Evolutionary conservation across 2,329 filamentous ascomycete species (phyloP).

Genomic region (Sporothrix globosa): DNA sequence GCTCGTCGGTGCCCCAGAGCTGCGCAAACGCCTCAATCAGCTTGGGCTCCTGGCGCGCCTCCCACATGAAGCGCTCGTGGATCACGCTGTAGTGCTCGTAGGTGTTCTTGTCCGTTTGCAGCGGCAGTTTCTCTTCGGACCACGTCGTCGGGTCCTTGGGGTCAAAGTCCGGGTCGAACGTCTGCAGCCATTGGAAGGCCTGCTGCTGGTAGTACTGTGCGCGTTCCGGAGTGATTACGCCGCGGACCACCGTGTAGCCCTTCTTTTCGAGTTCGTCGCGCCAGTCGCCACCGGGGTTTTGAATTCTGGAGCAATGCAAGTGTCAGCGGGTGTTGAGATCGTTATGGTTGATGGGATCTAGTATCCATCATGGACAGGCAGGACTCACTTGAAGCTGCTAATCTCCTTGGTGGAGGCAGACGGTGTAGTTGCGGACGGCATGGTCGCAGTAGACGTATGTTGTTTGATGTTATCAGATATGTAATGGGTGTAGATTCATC

Average conservation of each 20-base stretch:
- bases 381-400: slow-evolving; percentile 21
- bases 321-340: not conserved
- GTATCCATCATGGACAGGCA: not conserved
- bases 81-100: slow-evolving; percentile 41
- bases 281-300: slow-evolving; percentile 25
- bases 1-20: slow-evolving; percentile 44
- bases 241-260: slow-evolving; percentile 23
- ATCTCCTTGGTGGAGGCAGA: slow-evolving; percentile 5
- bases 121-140: slow-evolving; percentile 45
- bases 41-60: slow-evolving; percentile 44
- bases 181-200: slow-evolving; percentile 35
- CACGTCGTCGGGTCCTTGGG: slow-evolving; percentile 44
- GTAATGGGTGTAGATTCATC: not conserved
- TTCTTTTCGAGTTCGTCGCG: slow-evolving; percentile 26
- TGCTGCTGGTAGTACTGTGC: slow-evolving; percentile 42
- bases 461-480: not conserved
- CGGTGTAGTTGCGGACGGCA: not conserved
- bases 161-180: slow-evolving; percentile 36
- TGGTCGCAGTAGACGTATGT: not conserved
- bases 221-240: slow-evolving; percentile 8
- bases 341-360: not conserved
- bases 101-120: slow-evolving; percentile 42
- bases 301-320: not conserved
- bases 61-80: slow-evolving; percentile 49
- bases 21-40: slow-evolving; percentile 46